Conservation (phyloP, 495 filamentous ascomycete genomes). For the Penicillium coffeae region DNA sequence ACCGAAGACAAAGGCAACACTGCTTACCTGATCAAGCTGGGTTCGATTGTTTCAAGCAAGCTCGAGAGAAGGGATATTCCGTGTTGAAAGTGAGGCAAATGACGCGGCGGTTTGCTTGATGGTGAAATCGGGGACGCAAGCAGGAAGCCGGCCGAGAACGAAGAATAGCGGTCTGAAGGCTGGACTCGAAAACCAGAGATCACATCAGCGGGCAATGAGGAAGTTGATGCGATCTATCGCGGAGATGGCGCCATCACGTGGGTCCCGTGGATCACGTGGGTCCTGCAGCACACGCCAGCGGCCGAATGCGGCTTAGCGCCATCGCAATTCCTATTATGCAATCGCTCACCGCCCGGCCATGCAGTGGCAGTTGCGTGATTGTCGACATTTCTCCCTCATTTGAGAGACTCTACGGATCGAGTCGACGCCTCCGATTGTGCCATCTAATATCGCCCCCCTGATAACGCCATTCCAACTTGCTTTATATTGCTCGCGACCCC, state of each 20-base stretch:
- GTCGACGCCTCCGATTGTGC: conserved; percentile 4
- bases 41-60: background rate
- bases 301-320: background rate
- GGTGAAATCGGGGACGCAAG: background rate
- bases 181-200: background rate
- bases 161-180: conserved; percentile 5
- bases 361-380: conserved; percentile 14
- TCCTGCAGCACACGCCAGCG: background rate
- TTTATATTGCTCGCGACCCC: no score
- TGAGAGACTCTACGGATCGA: background rate
- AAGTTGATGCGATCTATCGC: conserved; percentile 14
- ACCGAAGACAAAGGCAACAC: background rate
- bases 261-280: conserved; percentile 21
- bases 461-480: no score
- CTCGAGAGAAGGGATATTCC: background rate
- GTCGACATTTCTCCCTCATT: conserved; percentile 9
- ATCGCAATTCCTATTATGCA: conserved; percentile 8
- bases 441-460: background rate
- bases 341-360: conserved; percentile 11
- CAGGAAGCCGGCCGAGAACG: conserved; percentile 1
- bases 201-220: conserved; percentile 2
- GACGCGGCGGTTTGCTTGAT: background rate
- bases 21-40: conserved; percentile 1
- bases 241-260: conserved; percentile 26
- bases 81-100: background rate